Conservation (phyloP, 1,139 yeast genomes). For the Candida sp. region DNA sequence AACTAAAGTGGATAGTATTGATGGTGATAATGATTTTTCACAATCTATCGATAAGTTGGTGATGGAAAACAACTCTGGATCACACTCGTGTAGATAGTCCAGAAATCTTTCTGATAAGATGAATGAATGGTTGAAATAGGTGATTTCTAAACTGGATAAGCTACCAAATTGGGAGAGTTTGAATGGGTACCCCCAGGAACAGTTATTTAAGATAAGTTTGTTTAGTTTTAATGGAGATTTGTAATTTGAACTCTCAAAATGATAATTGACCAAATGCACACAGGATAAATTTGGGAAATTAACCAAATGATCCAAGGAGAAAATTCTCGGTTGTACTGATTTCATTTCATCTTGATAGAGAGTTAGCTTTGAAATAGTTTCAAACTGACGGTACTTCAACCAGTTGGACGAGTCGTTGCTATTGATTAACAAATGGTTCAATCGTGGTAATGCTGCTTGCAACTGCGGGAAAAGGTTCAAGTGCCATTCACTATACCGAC, state of each 20-base stretch:
- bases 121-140: slow-evolving; percentile 22
- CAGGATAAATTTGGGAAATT: slow-evolving; percentile 17
- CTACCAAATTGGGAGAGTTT: slow-evolving; percentile 26
- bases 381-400: slow-evolving; percentile 32
- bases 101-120: slow-evolving; percentile 35
- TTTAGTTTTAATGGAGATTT: slow-evolving; percentile 4
- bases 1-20: neutral
- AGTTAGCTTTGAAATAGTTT: slow-evolving; percentile 16
- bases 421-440: slow-evolving; percentile 23
- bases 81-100: slow-evolving; percentile 17
- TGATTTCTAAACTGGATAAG: slow-evolving; percentile 21
- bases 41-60: neutral
- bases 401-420: slow-evolving; percentile 38
- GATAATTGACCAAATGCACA: slow-evolving; percentile 25
- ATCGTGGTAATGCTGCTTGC: slow-evolving; percentile 17
- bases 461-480: slow-evolving; percentile 24
- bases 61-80: neutral
- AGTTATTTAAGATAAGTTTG: slow-evolving; percentile 23
- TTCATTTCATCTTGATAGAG: slow-evolving; percentile 21
- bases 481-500: slow-evolving; percentile 43
- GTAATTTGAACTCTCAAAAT: slow-evolving; percentile 21
- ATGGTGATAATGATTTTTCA: neutral
- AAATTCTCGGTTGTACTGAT: slow-evolving; percentile 19
- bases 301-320: slow-evolving; percentile 29
- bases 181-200: slow-evolving; percentile 48